A percentile compares a stretch with the other conserved stretches of the same genome.
Evolutionary conservation across 257 asterid species (phyloP).

Genomic region (Nicotiana knightiana): DNA sequence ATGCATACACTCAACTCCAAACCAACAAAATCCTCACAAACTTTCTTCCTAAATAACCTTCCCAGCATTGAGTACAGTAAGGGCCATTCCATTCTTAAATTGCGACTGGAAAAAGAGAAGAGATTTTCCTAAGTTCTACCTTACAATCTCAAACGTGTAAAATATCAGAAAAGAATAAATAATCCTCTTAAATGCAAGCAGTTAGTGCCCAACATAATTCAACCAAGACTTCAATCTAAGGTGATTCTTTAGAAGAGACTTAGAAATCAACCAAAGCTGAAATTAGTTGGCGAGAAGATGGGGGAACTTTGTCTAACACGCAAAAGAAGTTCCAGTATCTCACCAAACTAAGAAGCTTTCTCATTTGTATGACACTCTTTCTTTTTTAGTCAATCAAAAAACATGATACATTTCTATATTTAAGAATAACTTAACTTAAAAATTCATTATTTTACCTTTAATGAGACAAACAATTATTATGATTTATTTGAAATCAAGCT

Average conservation of each 20-base stretch:
- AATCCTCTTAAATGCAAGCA: neutral
- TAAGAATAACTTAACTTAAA: too few species aligned
- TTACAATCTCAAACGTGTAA: neutral
- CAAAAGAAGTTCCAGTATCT: constrained; percentile 12
- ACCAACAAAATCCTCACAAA: neutral
- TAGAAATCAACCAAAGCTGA: neutral
- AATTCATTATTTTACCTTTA: neutral
- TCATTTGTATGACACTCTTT: neutral
- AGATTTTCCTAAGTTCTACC: neutral
- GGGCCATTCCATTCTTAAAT: neutral
- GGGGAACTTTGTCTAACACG: neutral
- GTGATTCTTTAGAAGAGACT: neutral
- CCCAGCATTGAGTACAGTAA: neutral
- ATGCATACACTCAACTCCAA: neutral
- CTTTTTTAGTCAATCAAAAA: neutral
- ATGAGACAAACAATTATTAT: neutral
- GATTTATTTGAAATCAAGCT: neutral
- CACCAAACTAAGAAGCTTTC: constrained; percentile 21
- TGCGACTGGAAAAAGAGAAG: neutral
- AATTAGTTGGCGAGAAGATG: constrained; percentile 13
- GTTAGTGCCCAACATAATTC: neutral
- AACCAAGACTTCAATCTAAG: neutral
- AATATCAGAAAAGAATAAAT: too few species aligned
- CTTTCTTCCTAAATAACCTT: neutral
- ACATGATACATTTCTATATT: too few species aligned